Conservation (phyloP, 257 asterid genomes). For the Fraxinus cuspidata region DNA sequence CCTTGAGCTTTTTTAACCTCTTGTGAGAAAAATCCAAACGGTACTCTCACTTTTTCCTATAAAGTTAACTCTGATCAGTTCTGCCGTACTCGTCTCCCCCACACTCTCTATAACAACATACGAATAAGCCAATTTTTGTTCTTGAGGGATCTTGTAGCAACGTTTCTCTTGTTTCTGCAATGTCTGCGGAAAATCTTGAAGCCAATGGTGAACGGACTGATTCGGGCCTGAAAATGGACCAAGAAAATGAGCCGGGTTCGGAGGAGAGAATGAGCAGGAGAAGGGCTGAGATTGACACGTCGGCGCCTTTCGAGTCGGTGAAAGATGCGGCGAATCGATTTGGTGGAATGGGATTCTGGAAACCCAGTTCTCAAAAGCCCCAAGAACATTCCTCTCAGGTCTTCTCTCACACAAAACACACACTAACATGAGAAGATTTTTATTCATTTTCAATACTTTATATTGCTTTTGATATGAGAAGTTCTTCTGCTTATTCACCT, state of each 20-base stretch:
- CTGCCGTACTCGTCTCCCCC: not conserved
- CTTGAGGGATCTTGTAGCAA: not conserved
- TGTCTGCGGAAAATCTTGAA: slow-evolving; percentile 31
- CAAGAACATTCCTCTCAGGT: slow-evolving; percentile 41
- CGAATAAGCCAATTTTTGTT: not conserved
- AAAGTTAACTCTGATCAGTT: slow-evolving; percentile 22
- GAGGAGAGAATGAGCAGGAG: slow-evolving; percentile 1
- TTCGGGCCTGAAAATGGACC: slow-evolving; percentile 18
- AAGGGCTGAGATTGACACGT: slow-evolving; percentile 84
- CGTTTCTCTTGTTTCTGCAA: not conserved
- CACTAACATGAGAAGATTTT: not conserved
- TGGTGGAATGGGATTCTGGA: slow-evolving; percentile 97
- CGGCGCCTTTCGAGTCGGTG: slow-evolving; percentile 92
- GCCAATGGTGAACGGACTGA: slow-evolving; percentile 17
- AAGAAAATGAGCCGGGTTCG: not conserved
- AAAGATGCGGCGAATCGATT: slow-evolving; percentile 85
- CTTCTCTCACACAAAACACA: not conserved
- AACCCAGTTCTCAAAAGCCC: slow-evolving; percentile 56
- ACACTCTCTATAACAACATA: not conserved
- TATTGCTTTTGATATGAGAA: not conserved
- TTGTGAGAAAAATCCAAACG: slow-evolving; percentile 31
- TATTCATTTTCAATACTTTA: not conserved
- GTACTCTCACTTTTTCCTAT: slow-evolving; percentile 13
- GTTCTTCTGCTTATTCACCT: not conserved
- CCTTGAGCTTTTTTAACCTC: not conserved